Evolutionary conservation across 129 eudicot genomes (phyloP).

Genomic region (Flaveria bidentis): DNA sequence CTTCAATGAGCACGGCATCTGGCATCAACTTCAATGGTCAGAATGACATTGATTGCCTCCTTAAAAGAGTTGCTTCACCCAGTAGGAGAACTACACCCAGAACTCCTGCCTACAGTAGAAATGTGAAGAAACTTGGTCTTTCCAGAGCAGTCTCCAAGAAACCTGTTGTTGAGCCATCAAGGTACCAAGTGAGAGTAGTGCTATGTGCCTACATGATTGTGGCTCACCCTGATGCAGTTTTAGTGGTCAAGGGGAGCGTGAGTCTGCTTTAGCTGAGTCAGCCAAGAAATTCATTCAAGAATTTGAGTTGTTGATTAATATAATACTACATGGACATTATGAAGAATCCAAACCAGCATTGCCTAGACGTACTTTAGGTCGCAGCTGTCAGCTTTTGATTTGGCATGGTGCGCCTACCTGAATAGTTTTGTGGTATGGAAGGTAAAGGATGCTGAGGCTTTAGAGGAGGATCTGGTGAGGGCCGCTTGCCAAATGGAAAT

Average conservation of each 20-base stretch:
- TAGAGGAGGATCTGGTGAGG: conserved; percentile 90
- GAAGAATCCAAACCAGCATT: conserved; percentile 35
- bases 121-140: conserved; percentile 36
- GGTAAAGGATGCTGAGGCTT: conserved; percentile 85
- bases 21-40: conserved; percentile 22
- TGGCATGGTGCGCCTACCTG: conserved; percentile 90
- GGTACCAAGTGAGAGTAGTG: conserved; percentile 85
- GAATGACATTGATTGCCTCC: conserved; percentile 79
- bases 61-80: conserved; percentile 79
- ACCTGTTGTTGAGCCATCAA: conserved; percentile 44
- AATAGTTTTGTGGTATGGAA: conserved; percentile 94
- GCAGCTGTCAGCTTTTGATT: conserved; percentile 82
- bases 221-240: conserved; percentile 83
- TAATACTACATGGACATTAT: conserved; percentile 54
- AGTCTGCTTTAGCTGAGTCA: conserved; percentile 58
- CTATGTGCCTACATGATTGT: conserved; percentile 90
- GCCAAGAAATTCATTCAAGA: conserved; percentile 68
- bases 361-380: conserved; percentile 58
- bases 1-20: conserved; percentile 36
- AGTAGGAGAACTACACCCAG: conserved; percentile 21
- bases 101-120: conserved; percentile 23
- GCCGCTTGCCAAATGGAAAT: conserved; percentile 95
- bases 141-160: conserved; percentile 38
- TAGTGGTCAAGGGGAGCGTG: conserved; percentile 75
- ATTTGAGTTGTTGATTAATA: conserved; percentile 62